Evolutionary conservation across 129 eudicot genomes (phyloP).

Genomic region (Tagetes patula): DNA sequence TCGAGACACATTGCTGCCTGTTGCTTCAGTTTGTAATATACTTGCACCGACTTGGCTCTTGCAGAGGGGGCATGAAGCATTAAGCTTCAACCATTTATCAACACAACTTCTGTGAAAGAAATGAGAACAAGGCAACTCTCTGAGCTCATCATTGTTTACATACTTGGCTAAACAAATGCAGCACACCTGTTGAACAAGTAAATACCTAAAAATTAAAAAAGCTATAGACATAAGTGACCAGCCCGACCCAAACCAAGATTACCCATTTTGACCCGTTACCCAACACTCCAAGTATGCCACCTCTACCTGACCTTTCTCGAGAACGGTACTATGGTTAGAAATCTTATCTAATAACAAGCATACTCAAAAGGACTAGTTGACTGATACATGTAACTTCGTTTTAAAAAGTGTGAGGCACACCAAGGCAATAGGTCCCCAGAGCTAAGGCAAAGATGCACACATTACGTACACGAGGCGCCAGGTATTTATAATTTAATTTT

Average conservation of each 20-base stretch:
- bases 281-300: background rate
- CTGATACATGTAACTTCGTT: background rate
- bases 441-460: too few species aligned
- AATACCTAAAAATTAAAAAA: background rate
- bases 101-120: slow-evolving; percentile 85
- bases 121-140: slow-evolving; percentile 73
- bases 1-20: slow-evolving; percentile 37
- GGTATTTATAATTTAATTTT: too few species aligned
- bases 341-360: background rate
- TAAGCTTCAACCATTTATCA: slow-evolving; percentile 57
- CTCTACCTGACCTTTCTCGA: background rate
- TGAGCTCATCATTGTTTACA: slow-evolving; percentile 76
- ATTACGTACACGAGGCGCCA: too few species aligned
- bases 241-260: background rate
- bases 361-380: background rate
- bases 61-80: slow-evolving; percentile 71
- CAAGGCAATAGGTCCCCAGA: too few species aligned
- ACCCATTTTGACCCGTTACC: slow-evolving; percentile 4
- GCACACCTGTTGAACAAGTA: slow-evolving; percentile 50
- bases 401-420: too few species aligned
- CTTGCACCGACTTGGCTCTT: slow-evolving; percentile 76
- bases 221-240: background rate
- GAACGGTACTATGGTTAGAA: background rate
- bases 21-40: slow-evolving; percentile 45
- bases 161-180: slow-evolving; percentile 82